Base-by-base conservation (phyloP, 1,284 basidiomycete genomes). In the Sphagnurus paluster region DNA sequence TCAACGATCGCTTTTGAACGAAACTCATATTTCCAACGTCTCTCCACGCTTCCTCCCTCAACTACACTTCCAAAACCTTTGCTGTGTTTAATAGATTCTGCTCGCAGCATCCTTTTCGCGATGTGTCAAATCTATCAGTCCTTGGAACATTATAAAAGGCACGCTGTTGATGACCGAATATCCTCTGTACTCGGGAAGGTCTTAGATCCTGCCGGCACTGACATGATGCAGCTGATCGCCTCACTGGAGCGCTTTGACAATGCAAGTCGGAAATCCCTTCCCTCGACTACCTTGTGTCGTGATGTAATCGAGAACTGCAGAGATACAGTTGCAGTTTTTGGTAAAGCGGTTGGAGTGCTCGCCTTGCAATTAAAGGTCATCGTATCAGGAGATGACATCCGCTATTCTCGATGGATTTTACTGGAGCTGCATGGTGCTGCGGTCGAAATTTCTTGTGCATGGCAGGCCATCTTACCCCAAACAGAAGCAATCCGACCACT, bases 211-310 rank as follows among this genome's bases (percentile, higher is more conserved):
- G 93, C 93, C 0, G 87, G 85, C 59, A 70, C 75, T 38, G 91
- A 91, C 55, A 89, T 98, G 76, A 77, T 81, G 45, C 82, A 85
- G 48, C 75, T 99, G 10, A 97, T 98, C 63, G 82, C 85, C 48
- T 84, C 92, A 0, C 77, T 99, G 35, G 97, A 98, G 64, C 85
- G 88, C 14, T 98, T 98, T 66, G 97, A 99, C 64, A 79, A 86
- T 2, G 79, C 85, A 56, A 88, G 90, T 44, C 79, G 87, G 50
- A 80, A 84, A 50, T 74, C 75, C 3, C 66, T 81, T 9, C 85
- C 88, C 6, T 79, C 90, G 0, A 82, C 91, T 2, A 67, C 78
- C 0, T 75, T 93, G 16, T 93, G 96, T 55, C 82, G 88, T 25
- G 79, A 76, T 14, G 82, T 99, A 8, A 71, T 98, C 13, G 86